These are phyloP conservation scores for Rickenella mellea DNA, from an alignment of 768 basidiomycete genomes.

Conservation along the genomic window DNA sequence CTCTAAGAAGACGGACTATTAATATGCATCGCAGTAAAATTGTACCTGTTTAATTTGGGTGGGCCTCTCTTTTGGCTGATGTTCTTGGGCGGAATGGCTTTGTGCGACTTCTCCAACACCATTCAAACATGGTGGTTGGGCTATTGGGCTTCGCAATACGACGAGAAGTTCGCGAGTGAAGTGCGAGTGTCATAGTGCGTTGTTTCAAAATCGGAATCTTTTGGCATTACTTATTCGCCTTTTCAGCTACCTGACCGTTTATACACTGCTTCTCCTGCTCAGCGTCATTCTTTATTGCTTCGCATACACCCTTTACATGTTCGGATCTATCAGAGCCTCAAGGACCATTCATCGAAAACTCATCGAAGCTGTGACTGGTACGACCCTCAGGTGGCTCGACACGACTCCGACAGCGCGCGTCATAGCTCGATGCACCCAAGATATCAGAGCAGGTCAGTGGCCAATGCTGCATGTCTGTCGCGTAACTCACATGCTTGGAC, in stretches of 20 bases:
- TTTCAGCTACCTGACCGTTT: conserved; percentile 42
- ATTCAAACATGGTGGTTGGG: conserved; percentile 26
- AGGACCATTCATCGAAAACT: conserved; percentile 42
- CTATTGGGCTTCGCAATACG: conserved; percentile 25
- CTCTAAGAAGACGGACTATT: conserved; percentile 3
- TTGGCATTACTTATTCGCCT: neutral
- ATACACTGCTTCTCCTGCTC: conserved; percentile 26
- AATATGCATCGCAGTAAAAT: conserved; percentile 16
- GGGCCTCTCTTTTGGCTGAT: conserved; percentile 21
- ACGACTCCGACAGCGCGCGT: conserved; percentile 47
- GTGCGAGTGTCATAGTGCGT: conserved; percentile 23
- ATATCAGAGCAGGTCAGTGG: conserved; percentile 32
- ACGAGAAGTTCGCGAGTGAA: conserved; percentile 14
- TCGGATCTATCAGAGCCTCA: conserved; percentile 44
- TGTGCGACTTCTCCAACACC: conserved; percentile 8
- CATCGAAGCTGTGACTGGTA: conserved; percentile 42
- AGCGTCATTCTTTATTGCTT: conserved; percentile 22
- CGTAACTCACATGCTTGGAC: neutral
- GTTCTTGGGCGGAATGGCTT: conserved; percentile 10
- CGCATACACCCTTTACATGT: conserved; percentile 31
- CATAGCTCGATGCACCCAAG: conserved; percentile 57
- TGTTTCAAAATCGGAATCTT: neutral
- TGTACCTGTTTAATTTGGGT: conserved; percentile 21
- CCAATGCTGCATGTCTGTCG: neutral
- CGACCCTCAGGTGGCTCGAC: conserved; percentile 53